Evolutionary conservation across 441 rosid species (phyloP), one percentile per base, ranked within the genome.

Genomic region (Eruca vesicaria): DNA sequence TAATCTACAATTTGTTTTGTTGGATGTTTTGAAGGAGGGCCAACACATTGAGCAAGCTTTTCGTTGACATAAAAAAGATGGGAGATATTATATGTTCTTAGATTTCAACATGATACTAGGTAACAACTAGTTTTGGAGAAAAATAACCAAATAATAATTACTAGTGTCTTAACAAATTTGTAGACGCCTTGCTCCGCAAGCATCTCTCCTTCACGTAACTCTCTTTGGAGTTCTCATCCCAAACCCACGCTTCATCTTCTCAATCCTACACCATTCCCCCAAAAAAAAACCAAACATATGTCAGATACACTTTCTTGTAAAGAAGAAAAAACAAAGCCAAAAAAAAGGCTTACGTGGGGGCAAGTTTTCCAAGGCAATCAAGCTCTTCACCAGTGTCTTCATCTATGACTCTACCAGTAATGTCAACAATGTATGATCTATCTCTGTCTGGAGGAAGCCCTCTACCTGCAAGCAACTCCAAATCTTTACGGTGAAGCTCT

Each of bases 381-480:
- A 91, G 90, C 81, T 95, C 97, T 85, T 91, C 89, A 32, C 96
- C 89, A 7, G 95, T 87, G 72, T 95, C 98, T 80, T 91, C 99
- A 60, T 91, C 98, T 14, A 89, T 68, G 58, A 95, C 94, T 76
- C 89, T 89, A 74, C 99, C 99, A 0, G 97, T 85, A 14, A 93
- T 87, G 63, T 93, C 97, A 21, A 95, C 38, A 16, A 88, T 71
- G 83, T 91, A 95, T 29, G 92, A 91, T 80, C 97, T 85, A 69
- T 86, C 88, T 70, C 86, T 84, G n/a, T 84, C 86, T 21, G 85
- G 71, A 9, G 97, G 92, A 60, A 93, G 91, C 7, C 98, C 99
- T 84, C 99, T 85, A 21, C 79, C 72, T 41, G 88, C 88, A 66
- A 95, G 98, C 84, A 95, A 88, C 61, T 88, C 89, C 69, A 95